Conservation (phyloP, 164 flowering plant species). For the Vitis labrusca region DNA sequence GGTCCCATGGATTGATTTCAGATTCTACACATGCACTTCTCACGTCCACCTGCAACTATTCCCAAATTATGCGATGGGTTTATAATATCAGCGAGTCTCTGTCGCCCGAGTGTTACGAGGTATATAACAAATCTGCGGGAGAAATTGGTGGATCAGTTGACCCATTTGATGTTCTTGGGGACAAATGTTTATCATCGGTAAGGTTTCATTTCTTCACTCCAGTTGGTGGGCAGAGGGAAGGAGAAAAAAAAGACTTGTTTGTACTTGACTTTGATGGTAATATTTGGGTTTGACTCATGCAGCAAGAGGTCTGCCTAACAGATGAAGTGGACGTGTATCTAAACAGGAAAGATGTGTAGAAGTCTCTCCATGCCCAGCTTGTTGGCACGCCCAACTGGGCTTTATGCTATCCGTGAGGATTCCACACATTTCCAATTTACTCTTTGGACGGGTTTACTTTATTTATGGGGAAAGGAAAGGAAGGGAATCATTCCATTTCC, state of each 20-base stretch:
- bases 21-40: slow-evolving; percentile 60
- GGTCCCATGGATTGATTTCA: slow-evolving; percentile 81
- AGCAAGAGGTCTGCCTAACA: slow-evolving; percentile 39
- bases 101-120: slow-evolving; percentile 54
- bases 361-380: slow-evolving; percentile 44
- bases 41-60: slow-evolving; percentile 63
- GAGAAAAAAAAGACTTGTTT: not conserved
- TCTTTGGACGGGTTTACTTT: no score
- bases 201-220: slow-evolving; percentile 35
- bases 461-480: no score
- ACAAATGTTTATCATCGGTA: slow-evolving; percentile 65
- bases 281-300: not conserved
- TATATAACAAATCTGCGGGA: slow-evolving; percentile 42
- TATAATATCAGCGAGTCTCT: slow-evolving; percentile 32
- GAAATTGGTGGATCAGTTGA: slow-evolving; percentile 66
- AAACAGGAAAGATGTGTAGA: slow-evolving; percentile 41
- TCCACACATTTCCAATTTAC: no score
- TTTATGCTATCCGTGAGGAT: slow-evolving; percentile 25
- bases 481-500: no score
- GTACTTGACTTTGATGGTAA: no score
- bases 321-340: slow-evolving; percentile 32
- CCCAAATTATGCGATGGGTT: slow-evolving; percentile 36
- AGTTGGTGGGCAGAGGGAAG: no score
- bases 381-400: slow-evolving; percentile 29
- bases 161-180: slow-evolving; percentile 72